These are phyloP conservation scores for Barbatosphaeria neglecta DNA, from an alignment of 495 filamentous ascomycete genomes.

Conservation along the genomic window DNA sequence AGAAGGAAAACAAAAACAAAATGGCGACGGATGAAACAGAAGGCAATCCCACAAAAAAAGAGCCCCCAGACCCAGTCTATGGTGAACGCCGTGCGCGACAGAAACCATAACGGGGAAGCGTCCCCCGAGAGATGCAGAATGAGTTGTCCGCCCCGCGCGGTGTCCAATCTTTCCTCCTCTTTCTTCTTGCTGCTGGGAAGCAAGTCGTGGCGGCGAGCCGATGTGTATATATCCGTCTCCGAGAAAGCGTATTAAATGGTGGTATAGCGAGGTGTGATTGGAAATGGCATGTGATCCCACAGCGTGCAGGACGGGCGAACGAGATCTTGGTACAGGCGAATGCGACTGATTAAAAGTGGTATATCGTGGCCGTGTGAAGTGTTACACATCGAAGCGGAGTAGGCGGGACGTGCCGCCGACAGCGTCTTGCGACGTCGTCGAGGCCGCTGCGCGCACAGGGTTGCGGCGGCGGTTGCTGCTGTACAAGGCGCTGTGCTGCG, in stretches of 20 bases:
- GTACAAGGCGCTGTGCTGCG: not conserved
- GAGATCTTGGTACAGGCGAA: slow-evolving; percentile 4
- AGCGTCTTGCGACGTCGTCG: not conserved
- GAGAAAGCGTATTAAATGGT: slow-evolving; percentile 30
- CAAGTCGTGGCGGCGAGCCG: slow-evolving; percentile 29
- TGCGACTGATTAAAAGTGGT: slow-evolving; percentile 7
- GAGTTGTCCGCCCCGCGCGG: not conserved
- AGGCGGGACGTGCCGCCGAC: not conserved
- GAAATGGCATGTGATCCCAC: not conserved
- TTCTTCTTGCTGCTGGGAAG: slow-evolving; percentile 23
- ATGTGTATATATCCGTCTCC: slow-evolving; percentile 21
- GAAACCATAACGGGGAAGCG: not conserved
- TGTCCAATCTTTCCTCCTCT: not conserved
- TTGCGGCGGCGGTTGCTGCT: not conserved
- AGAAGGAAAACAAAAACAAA: not conserved
- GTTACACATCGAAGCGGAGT: slow-evolving; percentile 3
- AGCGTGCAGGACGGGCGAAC: slow-evolving; percentile 1
- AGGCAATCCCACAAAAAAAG: not conserved
- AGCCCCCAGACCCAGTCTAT: not conserved
- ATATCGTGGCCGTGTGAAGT: slow-evolving; percentile 4
- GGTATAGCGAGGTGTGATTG: slow-evolving; percentile 22
- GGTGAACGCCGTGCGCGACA: not conserved
- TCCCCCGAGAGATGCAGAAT: not conserved
- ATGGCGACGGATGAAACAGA: not conserved
- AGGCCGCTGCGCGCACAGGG: not conserved